These are phyloP conservation scores for Usnea hakonensis DNA, from an alignment of 495 filamentous ascomycete genomes.

Conservation along the genomic window DNA sequence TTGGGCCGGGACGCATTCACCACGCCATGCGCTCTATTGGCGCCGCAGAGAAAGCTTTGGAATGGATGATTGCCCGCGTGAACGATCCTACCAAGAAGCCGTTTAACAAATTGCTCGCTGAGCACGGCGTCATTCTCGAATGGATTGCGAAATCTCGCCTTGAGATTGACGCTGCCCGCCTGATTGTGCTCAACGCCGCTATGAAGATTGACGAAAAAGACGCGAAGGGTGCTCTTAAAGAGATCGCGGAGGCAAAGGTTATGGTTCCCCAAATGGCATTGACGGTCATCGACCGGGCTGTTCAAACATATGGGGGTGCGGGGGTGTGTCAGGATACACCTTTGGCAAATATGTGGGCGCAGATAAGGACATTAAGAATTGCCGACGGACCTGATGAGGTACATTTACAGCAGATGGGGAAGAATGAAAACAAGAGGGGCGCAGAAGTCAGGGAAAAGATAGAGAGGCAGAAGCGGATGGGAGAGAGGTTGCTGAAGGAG, in stretches of 20 bases:
- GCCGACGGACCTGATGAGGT: slow-evolving; percentile 93
- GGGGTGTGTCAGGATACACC: slow-evolving; percentile 89
- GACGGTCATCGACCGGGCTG: slow-evolving; percentile 75
- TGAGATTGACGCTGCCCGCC: slow-evolving; percentile 80
- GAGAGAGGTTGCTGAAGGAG: slow-evolving; percentile 57
- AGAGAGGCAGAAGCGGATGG: slow-evolving; percentile 54
- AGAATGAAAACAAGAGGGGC: slow-evolving; percentile 68
- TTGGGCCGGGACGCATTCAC: slow-evolving; percentile 88
- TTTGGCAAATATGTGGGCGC: slow-evolving; percentile 78
- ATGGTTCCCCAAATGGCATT: slow-evolving; percentile 70
- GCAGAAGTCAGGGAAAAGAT: slow-evolving; percentile 56
- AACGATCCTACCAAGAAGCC: slow-evolving; percentile 82
- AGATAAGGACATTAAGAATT: slow-evolving; percentile 71
- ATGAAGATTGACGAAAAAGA: slow-evolving; percentile 78
- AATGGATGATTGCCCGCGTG: slow-evolving; percentile 82
- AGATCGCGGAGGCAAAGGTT: slow-evolving; percentile 85
- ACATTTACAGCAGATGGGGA: slow-evolving; percentile 83
- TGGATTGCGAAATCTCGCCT: slow-evolving; percentile 87
- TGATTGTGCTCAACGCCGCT: slow-evolving; percentile 82
- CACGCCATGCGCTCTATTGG: slow-evolving; percentile 91
- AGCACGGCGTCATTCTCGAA: slow-evolving; percentile 87
- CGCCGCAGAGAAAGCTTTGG: slow-evolving; percentile 72
- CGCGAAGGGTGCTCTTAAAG: slow-evolving; percentile 70
- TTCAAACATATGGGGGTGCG: slow-evolving; percentile 78
- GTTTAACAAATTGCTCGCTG: slow-evolving; percentile 69